Evolutionary conservation across 2,329 filamentous ascomycete genomes (phyloP).

Genomic region (Acephala macrosclerotiorum): DNA sequence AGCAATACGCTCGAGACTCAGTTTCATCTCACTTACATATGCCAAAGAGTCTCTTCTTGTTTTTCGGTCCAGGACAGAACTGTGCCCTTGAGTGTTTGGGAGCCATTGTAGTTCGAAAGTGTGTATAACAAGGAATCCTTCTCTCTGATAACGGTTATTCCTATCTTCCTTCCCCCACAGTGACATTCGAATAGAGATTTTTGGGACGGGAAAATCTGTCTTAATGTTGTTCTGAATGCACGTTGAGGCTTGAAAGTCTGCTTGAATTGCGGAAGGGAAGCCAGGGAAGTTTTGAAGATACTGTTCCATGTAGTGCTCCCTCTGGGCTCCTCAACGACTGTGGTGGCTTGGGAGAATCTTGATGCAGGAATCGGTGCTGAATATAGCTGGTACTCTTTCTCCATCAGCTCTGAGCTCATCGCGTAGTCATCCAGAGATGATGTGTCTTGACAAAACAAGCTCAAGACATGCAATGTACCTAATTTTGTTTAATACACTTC

Average conservation of each 20-base stretch:
- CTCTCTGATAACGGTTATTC: background rate
- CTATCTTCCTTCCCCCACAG: background rate
- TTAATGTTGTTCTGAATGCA: background rate
- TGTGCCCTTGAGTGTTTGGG: background rate
- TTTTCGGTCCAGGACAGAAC: background rate
- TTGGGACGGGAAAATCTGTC: background rate
- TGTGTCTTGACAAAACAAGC: background rate
- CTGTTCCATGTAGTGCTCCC: background rate
- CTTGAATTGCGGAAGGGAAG: background rate
- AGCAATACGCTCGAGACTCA: background rate
- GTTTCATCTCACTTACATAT: background rate
- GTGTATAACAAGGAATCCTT: background rate
- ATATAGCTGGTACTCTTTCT: background rate
- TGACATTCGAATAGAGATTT: background rate
- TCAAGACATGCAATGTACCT: background rate
- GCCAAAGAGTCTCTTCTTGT: background rate
- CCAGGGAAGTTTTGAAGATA: background rate
- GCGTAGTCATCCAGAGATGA: background rate
- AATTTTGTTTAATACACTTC: background rate
- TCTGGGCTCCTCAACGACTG: background rate
- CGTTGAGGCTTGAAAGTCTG: background rate
- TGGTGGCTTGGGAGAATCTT: conserved; percentile 1
- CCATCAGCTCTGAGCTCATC: background rate
- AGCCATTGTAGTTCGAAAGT: background rate
- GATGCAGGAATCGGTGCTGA: background rate